Base-by-base conservation (phyloP, 2,329 filamentous ascomycete genomes). In the Colletotrichum brevisporum region DNA sequence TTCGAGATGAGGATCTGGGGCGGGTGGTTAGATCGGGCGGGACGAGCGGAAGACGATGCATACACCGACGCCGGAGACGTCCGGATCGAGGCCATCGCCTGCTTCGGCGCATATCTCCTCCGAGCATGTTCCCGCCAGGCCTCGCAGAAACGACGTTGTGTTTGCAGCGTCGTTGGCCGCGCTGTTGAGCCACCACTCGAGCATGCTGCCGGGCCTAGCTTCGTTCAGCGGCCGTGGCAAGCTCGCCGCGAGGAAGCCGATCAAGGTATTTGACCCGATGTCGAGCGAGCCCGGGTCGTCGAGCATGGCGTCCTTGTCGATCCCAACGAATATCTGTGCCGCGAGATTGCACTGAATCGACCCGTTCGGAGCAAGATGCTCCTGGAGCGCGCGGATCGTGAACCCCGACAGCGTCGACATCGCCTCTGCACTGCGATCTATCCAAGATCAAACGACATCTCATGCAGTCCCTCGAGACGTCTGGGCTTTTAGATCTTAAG, bases 31-130 rank as follows among this genome's bases (percentile, higher is more conserved):
- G 21, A 18, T 13, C 16, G 13, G 41, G 5, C 6, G 4, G 41
- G 10, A 5, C 41, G 41, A 5, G 41, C 2, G 13, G 41, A n/a
- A 3, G 41, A 50, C 15, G n/a, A 24, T 16, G 21, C 52, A 18
- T 54, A 54, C 52, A 18, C 52, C 52, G 18, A 54, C 26, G 15
- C 52, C 52, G 12, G 52, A 54, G 16, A 54, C 52, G 31, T 54
- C 52, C 21, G 52, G 52, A 36, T 54, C 31, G 6, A 39, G 31
- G 26, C 26, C 52, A 5, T 54, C 52, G 15, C 52, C 52, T n/a
- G 52, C 52, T 13, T 16, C 31, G 2, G 52, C 52, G 3, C 52
- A 54, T 18, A 54, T 54, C 31, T 16, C 26, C 26, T 15, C 15
- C 12, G 52, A 31, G 21, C 52, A 54, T 18, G 52, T 27, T n/a